These are phyloP conservation scores for Puccinia horiana DNA, from an alignment of 1,284 basidiomycete species.

Conservation along the genomic window DNA sequence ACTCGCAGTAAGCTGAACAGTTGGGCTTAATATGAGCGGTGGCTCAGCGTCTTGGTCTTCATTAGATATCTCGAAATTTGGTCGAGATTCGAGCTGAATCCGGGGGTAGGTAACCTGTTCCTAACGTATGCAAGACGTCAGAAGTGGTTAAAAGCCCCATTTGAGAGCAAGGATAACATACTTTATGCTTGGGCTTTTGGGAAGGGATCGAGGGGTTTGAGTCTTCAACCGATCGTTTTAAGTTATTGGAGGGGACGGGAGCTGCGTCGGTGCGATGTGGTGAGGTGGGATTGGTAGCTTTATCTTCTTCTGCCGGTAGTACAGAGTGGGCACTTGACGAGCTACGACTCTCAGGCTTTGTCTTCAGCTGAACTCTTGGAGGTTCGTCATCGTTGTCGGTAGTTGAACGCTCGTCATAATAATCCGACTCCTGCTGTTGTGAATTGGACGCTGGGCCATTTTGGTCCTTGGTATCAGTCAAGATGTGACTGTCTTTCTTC, in stretches of 20 bases:
- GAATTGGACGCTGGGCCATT: not conserved
- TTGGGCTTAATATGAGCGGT: not conserved
- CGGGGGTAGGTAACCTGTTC: constrained; percentile 32
- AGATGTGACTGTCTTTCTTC: not conserved
- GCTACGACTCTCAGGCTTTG: not conserved
- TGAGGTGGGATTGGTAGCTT: not conserved
- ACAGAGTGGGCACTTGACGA: not conserved
- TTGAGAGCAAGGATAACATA: not conserved
- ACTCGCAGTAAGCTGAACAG: constrained; percentile 19
- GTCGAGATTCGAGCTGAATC: constrained; percentile 25
- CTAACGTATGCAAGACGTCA: not conserved
- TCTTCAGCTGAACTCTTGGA: not conserved
- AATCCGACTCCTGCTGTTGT: not conserved
- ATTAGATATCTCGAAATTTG: constrained; percentile 33
- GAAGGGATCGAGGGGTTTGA: not conserved
- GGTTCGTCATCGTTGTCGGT: not conserved
- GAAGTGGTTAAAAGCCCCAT: not conserved
- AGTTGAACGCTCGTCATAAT: not conserved
- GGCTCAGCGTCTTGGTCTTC: constrained; percentile 34
- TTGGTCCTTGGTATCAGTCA: not conserved
- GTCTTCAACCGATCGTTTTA: not conserved
- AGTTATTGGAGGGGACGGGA: not conserved
- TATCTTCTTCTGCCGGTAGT: not conserved
- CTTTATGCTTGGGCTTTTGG: not conserved
- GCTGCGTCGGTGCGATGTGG: not conserved